Percentiles rank a stretch among this genome's conserved stretches.
Conservation (phyloP, 2,329 filamentous ascomycete genomes). For the Exophiala mesophila region DNA sequence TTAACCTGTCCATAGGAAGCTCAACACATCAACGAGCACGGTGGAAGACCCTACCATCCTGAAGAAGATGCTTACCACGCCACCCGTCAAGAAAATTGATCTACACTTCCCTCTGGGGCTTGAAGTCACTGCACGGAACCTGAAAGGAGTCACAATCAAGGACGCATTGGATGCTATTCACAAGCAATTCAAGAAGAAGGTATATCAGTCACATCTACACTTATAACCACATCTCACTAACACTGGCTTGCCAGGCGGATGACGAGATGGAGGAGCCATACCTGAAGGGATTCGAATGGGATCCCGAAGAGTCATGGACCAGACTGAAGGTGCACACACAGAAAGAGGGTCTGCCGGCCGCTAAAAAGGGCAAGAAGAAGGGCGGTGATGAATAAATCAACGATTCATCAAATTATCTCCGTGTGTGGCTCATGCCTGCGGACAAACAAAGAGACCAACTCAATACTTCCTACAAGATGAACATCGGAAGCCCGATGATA, state of each 20-base stretch:
- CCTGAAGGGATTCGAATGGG: constrained; percentile 94
- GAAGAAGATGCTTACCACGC: constrained; percentile 72
- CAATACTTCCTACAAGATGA: constrained; percentile 11
- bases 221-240: constrained; percentile 11
- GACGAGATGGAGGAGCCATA: constrained; percentile 85
- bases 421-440: constrained; percentile 5
- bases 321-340: constrained; percentile 81
- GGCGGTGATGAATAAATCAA: constrained; percentile 31
- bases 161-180: constrained; percentile 92
- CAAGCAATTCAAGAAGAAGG: constrained; percentile 96
- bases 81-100: constrained; percentile 90
- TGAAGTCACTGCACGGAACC: constrained; percentile 81
- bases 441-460: constrained; percentile 15
- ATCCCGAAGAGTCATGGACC: constrained; percentile 87
- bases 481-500: constrained; percentile 6
- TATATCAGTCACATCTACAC: constrained; percentile 40
- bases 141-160: constrained; percentile 95
- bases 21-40: constrained; percentile 75
- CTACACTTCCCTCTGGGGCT: constrained; percentile 84
- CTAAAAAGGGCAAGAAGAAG: constrained; percentile 63
- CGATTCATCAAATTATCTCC: neutral
- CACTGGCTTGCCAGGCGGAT: constrained; percentile 59
- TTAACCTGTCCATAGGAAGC: constrained; percentile 60
- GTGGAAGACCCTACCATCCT: constrained; percentile 81
- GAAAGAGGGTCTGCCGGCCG: constrained; percentile 57